These are phyloP conservation scores for Alternaria brassicae DNA, from an alignment of 2,329 filamentous ascomycete species.

Conservation along the genomic window DNA sequence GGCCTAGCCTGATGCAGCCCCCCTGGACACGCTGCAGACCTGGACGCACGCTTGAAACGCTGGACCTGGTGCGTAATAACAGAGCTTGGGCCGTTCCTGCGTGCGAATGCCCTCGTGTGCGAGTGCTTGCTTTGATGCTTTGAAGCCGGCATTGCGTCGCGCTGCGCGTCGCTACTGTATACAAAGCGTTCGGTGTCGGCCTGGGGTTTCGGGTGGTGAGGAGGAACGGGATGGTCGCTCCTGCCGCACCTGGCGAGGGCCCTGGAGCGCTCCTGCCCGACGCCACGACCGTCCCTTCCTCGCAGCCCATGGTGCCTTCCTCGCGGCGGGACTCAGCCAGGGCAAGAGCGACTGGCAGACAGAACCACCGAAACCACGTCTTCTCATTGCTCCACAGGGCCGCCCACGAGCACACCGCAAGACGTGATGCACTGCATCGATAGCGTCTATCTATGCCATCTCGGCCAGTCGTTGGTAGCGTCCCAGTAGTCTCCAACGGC, in stretches of 20 bases:
- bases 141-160: background rate
- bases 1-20: slow-evolving; percentile 14
- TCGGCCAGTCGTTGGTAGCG: slow-evolving; percentile 33
- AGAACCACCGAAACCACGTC: slow-evolving; percentile 13
- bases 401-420: slow-evolving; percentile 35
- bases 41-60: slow-evolving; percentile 33
- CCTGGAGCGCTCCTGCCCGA: slow-evolving; percentile 5
- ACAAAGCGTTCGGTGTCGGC: slow-evolving; percentile 9
- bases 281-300: background rate
- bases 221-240: slow-evolving; percentile 2
- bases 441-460: slow-evolving; percentile 33
- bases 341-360: slow-evolving; percentile 17
- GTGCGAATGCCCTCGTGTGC: slow-evolving; percentile 7
- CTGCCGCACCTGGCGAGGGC: slow-evolving; percentile 12
- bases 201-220: slow-evolving; percentile 1
- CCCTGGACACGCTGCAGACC: slow-evolving; percentile 16
- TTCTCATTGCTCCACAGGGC: slow-evolving; percentile 35
- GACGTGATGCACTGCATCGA: slow-evolving; percentile 26
- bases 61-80: slow-evolving; percentile 31
- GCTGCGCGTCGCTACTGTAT: slow-evolving; percentile 5
- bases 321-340: slow-evolving; percentile 10
- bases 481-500: slow-evolving; percentile 28
- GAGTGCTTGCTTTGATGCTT: slow-evolving; percentile 5
- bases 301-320: background rate
- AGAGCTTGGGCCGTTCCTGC: slow-evolving; percentile 26